phyloP scores from a whole-genome alignment of 805 yeast species.

The Candida easanensis region DNA sequence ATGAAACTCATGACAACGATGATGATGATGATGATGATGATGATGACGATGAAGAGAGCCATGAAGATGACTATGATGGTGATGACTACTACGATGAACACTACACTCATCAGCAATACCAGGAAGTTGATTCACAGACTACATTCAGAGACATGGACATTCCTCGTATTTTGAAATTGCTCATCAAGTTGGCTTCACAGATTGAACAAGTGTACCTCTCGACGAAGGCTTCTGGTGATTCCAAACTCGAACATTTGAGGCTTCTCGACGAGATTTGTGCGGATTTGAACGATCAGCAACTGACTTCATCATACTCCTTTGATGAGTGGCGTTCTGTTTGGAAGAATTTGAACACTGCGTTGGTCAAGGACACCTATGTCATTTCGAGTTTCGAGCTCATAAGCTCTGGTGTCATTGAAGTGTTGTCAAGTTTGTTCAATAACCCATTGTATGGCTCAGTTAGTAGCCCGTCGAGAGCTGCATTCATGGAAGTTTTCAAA shows the following conservation, averaged over 20 bases:
- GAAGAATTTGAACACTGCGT: constrained; percentile 34
- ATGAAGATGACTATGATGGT: constrained; percentile 26
- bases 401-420: constrained; percentile 59
- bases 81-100: constrained; percentile 15
- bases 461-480: constrained; percentile 35
- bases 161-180: constrained; percentile 7
- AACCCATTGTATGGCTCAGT: constrained; percentile 25
- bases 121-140: background rate
- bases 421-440: constrained; percentile 37
- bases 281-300: constrained; percentile 13
- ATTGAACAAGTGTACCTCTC: constrained; percentile 31
- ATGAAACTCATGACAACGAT: constrained; percentile 11
- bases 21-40: constrained; percentile 1
- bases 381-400: constrained; percentile 76
- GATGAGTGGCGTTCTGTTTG: constrained; percentile 35
- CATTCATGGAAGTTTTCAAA: constrained; percentile 41
- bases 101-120: constrained; percentile 1
- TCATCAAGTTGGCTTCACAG: constrained; percentile 19
- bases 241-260: constrained; percentile 28
- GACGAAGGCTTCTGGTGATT: constrained; percentile 24
- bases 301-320: constrained; percentile 15
- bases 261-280: constrained; percentile 27
- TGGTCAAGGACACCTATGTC: constrained; percentile 29
- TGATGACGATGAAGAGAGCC: constrained; percentile 16
- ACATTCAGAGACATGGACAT: constrained; percentile 11